A percentile compares a stretch with the other conserved stretches of the same genome.
phyloP scores from a whole-genome alignment of 257 asterid species.

The Verbascum thapsus region DNA sequence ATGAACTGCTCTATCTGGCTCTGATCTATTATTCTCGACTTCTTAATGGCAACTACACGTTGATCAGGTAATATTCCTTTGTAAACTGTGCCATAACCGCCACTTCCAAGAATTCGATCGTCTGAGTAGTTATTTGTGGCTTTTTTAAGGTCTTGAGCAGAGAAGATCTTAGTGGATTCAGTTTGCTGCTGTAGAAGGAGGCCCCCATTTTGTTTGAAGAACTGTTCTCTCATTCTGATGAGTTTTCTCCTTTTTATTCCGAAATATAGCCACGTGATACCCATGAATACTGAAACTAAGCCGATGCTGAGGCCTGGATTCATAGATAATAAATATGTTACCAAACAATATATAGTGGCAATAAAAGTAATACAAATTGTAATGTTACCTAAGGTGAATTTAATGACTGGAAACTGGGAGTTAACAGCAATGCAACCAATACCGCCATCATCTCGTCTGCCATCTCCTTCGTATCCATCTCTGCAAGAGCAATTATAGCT shows the following conservation, averaged over 20 bases:
- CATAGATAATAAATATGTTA: too few relatives aligned
- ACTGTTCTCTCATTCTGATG: constrained; percentile 37
- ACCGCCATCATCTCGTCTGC: constrained; percentile 23
- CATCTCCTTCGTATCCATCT: constrained; percentile 41
- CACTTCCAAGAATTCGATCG: constrained; percentile 35
- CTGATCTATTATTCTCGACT: constrained; percentile 36
- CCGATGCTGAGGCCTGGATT: constrained; percentile 37
- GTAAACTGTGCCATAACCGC: constrained; percentile 41
- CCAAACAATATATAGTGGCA: too few relatives aligned
- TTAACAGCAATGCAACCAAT: constrained; percentile 35
- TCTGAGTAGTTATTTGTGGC: constrained; percentile 38
- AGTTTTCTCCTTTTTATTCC: constrained; percentile 37
- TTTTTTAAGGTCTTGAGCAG: constrained; percentile 36
- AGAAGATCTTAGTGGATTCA: constrained; percentile 29
- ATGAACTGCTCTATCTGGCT: constrained; percentile 41
- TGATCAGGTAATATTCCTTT: constrained; percentile 33
- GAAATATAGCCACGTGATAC: constrained; percentile 34
- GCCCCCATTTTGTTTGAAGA: constrained; percentile 62
- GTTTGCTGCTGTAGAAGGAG: constrained; percentile 47
- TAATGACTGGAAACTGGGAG: constrained; percentile 38
- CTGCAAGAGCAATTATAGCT: constrained; percentile 39
- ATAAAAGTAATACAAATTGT: too few relatives aligned
- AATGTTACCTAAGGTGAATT: constrained; percentile 41
- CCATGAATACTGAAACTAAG: constrained; percentile 12
- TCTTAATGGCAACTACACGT: constrained; percentile 39